Evolutionary conservation across 345 rosid genomes (phyloP).

Genomic region (Populus simonii): DNA sequence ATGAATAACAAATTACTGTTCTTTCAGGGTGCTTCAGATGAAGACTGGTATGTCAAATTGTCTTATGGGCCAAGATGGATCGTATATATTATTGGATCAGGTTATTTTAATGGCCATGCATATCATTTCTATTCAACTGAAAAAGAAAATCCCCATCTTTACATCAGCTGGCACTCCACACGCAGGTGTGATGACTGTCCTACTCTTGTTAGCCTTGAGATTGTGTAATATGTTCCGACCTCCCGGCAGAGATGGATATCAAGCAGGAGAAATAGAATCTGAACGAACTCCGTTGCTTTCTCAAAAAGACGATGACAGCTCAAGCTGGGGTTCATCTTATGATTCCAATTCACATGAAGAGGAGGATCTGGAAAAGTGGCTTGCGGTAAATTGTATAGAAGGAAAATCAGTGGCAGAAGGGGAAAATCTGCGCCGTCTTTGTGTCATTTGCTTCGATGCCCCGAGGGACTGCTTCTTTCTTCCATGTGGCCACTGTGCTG

Average conservation of each 20-base stretch:
- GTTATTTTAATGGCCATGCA: conserved; percentile 25
- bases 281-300: conserved; percentile 43
- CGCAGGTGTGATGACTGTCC: conserved; percentile 44
- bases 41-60: conserved; percentile 41
- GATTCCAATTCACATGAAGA: conserved; percentile 50
- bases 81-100: conserved; percentile 46
- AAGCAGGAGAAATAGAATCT: conserved; percentile 14
- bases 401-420: conserved; percentile 30
- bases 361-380: conserved; percentile 36
- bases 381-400: conserved; percentile 17
- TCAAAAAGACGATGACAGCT: conserved; percentile 43
- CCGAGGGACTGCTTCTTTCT: conserved; percentile 62
- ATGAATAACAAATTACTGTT: not conserved
- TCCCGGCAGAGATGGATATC: conserved; percentile 9
- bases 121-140: not conserved
- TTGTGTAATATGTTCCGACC: conserved; percentile 21
- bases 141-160: conserved; percentile 9
- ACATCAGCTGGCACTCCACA: not conserved
- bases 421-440: conserved; percentile 30
- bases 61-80: conserved; percentile 63
- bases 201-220: conserved; percentile 35
- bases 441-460: conserved; percentile 49
- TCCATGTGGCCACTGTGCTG: conserved; percentile 65
- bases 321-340: conserved; percentile 53
- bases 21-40: conserved; percentile 35